Evolutionary conservation across 257 asterid species (phyloP).

Genomic region (Plectranthus barbatus): DNA sequence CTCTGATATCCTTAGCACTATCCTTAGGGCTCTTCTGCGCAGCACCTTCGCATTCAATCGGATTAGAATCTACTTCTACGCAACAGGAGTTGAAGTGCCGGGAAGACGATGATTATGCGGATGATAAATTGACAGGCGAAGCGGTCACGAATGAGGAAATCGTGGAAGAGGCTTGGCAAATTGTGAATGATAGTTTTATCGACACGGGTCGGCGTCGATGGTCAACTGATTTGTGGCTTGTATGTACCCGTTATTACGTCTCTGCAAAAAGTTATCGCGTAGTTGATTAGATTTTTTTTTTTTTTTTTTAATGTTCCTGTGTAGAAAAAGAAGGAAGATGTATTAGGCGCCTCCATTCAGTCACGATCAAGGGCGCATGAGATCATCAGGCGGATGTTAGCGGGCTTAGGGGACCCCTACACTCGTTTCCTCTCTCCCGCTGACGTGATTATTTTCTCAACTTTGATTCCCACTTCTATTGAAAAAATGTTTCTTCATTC

Average conservation of each 20-base stretch:
- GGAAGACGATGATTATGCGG: conserved; percentile 34
- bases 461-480: neutral
- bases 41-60: conserved; percentile 31
- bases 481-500: neutral
- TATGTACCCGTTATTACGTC: conserved; percentile 16
- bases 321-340: conserved; percentile 77
- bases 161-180: conserved; percentile 93
- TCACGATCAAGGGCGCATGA: conserved; percentile 84
- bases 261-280: neutral
- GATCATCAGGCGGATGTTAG: conserved; percentile 71
- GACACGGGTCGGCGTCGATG: conserved; percentile 59
- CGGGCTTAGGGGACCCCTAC: conserved; percentile 81
- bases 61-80: conserved; percentile 21
- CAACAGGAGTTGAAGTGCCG: conserved; percentile 42
- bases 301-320: conserved; percentile 10
- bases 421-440: conserved; percentile 86
- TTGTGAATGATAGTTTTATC: conserved; percentile 76
- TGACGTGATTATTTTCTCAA: conserved; percentile 45
- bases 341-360: conserved; percentile 50
- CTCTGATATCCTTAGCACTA: conserved; percentile 47
- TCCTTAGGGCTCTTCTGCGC: conserved; percentile 52
- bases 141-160: conserved; percentile 62
- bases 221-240: conserved; percentile 82
- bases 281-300: neutral
- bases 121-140: conserved; percentile 19